Conservation (phyloP, 352 stramenopile genomes). For the Pythium pyrilobum region DNA sequence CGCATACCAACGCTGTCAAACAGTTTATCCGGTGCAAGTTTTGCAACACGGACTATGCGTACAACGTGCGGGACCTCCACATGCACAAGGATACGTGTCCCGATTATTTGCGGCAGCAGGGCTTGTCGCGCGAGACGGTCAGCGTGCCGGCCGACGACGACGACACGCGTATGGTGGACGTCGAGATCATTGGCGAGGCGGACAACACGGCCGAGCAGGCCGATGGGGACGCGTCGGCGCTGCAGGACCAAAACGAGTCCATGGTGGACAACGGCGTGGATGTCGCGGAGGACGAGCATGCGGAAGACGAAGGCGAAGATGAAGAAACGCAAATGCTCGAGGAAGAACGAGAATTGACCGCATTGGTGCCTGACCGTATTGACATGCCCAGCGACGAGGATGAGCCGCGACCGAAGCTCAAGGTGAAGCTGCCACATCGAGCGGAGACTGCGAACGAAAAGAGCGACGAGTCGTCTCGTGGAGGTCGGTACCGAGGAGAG, state of each 20-base stretch:
- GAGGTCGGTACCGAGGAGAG: no score
- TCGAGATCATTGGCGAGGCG: neutral
- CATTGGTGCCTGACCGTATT: neutral
- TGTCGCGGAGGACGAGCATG: neutral
- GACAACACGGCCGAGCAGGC: neutral
- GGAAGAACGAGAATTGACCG: neutral
- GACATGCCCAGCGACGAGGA: neutral
- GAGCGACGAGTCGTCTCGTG: neutral
- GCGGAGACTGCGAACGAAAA: neutral
- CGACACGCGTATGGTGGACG: neutral
- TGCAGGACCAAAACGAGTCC: neutral
- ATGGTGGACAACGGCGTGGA: neutral
- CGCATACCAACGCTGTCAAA: neutral
- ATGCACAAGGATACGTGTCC: conserved; percentile 11
- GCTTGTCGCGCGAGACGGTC: neutral
- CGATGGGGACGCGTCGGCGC: conserved; percentile 1
- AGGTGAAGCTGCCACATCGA: neutral
- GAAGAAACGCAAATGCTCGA: conserved; percentile 15
- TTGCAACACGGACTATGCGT: conserved; percentile 13
- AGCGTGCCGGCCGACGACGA: conserved; percentile 6
- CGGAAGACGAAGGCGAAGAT: neutral
- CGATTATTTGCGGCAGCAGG: neutral
- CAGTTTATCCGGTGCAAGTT: conserved; percentile 18
- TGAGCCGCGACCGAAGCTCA: neutral
- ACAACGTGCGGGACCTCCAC: conserved; percentile 14